Base-by-base conservation (phyloP, 306 rosid genomes). In the Hippophae gyantsensis region DNA sequence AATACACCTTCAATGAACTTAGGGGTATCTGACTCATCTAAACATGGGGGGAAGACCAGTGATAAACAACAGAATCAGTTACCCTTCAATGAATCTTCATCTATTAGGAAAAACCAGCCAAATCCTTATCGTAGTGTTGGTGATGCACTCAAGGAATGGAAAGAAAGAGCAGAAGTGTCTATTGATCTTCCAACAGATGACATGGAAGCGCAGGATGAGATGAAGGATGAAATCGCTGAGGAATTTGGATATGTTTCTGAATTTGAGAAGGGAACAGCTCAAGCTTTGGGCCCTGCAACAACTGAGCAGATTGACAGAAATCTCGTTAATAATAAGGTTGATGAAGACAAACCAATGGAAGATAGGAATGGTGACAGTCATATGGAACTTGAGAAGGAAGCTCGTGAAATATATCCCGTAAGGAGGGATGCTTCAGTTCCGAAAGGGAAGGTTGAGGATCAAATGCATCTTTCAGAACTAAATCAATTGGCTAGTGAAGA, bases 271-370 rank as follows among this genome's bases (percentile, higher is more conserved):
- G 98, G 98, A 26, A 85, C 89, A 42, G 74, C 80, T 45, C 98
- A 92, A 76, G 95, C 98, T 27, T 52, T 87, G 84, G 98, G 98
- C 13, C 86, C 88, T 62, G 98, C 98, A 61, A 83, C 86, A 14
- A 54, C 81, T 26, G 98, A 92, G 62, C 98, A 92, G 78, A 71
- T 74, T 38, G 83, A 85, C 66, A 74, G 43, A 73, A 82, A 72
- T 69, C 71, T 78, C 61, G 68, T 72, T 61, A 59, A 48, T 10
- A 60, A 69, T 63, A 80, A 63, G 69, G 47, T 32, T 44, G 77
- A 76, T 57, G 70, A 71, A 60, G 85, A 80, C 53, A 42, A 62
- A 71, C 63, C 0, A 40, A 66, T 81, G 13, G 66, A 57, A 10
- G 74, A 76, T 48, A 56, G 66, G 48, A 86, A 81, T 67, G 63